Percentiles rank a stretch among this genome's conserved stretches.
These are phyloP conservation scores for Tilletia indica DNA, from an alignment of 1,284 basidiomycete species.

Conservation along the genomic window DNA sequence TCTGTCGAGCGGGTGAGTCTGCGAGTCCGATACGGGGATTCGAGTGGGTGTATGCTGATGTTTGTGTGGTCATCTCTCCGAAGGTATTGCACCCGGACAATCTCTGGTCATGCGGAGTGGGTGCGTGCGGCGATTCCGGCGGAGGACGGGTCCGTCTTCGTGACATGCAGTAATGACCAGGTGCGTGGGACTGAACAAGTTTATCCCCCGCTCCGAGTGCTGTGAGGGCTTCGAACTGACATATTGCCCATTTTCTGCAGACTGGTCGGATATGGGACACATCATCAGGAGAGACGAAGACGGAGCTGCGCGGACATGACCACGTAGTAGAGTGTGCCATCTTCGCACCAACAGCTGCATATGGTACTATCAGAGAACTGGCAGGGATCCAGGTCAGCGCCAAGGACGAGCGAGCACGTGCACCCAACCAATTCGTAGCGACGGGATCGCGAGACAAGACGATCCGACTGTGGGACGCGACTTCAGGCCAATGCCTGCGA, in stretches of 20 bases:
- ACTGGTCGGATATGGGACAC: slow-evolving; percentile 80
- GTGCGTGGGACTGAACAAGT: slow-evolving; percentile 57
- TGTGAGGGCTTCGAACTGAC: slow-evolving; percentile 32
- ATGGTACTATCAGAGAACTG: slow-evolving; percentile 74
- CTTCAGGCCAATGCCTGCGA: slow-evolving; percentile 72
- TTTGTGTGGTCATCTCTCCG: neutral
- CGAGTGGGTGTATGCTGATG: neutral
- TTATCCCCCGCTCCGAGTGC: neutral
- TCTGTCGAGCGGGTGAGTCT: slow-evolving; percentile 72
- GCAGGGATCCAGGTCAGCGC: slow-evolving; percentile 62
- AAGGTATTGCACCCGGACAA: slow-evolving; percentile 43
- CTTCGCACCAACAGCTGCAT: slow-evolving; percentile 75
- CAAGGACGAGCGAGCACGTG: slow-evolving; percentile 54
- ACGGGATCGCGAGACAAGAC: slow-evolving; percentile 84
- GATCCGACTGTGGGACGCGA: slow-evolving; percentile 80
- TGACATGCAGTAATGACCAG: slow-evolving; percentile 81
- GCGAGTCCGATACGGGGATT: neutral
- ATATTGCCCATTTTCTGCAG: slow-evolving; percentile 57
- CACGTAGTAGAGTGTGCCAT: slow-evolving; percentile 79
- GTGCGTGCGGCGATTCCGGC: slow-evolving; percentile 70
- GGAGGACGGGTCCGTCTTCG: slow-evolving; percentile 71
- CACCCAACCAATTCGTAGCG: slow-evolving; percentile 66
- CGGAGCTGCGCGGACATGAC: slow-evolving; percentile 81
- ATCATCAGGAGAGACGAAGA: slow-evolving; percentile 72
- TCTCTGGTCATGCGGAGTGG: slow-evolving; percentile 66